phyloP scores from a whole-genome alignment of 2,329 filamentous ascomycete genomes.

The Penicillium olsonii region DNA sequence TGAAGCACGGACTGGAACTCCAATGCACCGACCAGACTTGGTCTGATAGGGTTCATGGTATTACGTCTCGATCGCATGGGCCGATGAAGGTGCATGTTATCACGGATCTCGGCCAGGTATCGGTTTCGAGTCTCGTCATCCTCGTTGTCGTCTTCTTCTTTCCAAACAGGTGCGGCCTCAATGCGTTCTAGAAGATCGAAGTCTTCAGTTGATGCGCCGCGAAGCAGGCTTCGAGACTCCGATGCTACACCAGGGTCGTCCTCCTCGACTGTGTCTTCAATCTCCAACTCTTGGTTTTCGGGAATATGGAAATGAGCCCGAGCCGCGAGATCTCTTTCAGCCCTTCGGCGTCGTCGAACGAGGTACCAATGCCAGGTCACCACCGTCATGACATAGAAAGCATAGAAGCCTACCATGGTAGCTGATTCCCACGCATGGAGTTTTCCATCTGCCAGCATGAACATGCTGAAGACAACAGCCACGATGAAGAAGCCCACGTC shows the following conservation, averaged over 20 bases:
- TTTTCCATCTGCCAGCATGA: constrained; percentile 80
- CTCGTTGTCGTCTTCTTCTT: constrained; percentile 56
- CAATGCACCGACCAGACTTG: constrained; percentile 87
- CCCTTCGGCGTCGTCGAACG: constrained; percentile 61
- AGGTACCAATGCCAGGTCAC: constrained; percentile 90
- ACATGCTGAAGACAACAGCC: constrained; percentile 82
- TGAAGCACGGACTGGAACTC: constrained; percentile 90
- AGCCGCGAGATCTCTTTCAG: constrained; percentile 69
- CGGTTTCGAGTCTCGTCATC: constrained; percentile 58
- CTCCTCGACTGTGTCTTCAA: constrained; percentile 57
- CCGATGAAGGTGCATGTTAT: constrained; percentile 86
- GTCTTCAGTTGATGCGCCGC: constrained; percentile 61
- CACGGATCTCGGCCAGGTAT: constrained; percentile 78
- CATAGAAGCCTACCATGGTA: constrained; percentile 86
- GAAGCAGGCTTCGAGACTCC: constrained; percentile 47
- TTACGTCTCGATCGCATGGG: constrained; percentile 65
- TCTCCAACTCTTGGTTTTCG: constrained; percentile 59
- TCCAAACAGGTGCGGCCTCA: constrained; percentile 41
- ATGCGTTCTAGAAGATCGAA: constrained; percentile 62
- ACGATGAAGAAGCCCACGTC: constrained; percentile 92
- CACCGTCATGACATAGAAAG: constrained; percentile 85
- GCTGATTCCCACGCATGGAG: constrained; percentile 87
- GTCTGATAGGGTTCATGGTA: constrained; percentile 80
- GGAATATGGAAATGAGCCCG: constrained; percentile 71
- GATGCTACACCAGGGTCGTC: constrained; percentile 53